These are phyloP conservation scores for Astrothelium macrocarpum DNA, from an alignment of 495 filamentous ascomycete genomes.

Conservation along the genomic window DNA sequence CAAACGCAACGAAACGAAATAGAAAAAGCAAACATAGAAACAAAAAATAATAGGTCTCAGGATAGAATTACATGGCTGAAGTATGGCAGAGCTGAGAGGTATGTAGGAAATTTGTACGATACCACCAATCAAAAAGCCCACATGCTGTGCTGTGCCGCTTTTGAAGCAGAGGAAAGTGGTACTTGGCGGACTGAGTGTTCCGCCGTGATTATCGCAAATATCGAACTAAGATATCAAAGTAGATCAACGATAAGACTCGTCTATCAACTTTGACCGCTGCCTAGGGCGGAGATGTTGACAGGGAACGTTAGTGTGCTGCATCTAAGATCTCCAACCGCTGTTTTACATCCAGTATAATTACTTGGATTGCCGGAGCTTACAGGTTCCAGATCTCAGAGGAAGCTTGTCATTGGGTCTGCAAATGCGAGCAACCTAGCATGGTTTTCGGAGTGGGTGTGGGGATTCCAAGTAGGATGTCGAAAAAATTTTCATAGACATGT, in stretches of 20 bases:
- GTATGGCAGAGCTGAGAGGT: background rate
- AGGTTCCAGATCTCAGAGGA: background rate
- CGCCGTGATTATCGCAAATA: background rate
- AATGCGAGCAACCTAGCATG: background rate
- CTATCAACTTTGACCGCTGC: background rate
- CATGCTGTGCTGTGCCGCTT: background rate
- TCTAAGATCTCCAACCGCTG: background rate
- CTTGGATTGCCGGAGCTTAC: background rate
- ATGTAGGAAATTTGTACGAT: background rate
- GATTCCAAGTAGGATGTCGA: background rate
- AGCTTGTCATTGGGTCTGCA: background rate
- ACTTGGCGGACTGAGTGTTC: background rate
- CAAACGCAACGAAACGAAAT: too few relatives aligned
- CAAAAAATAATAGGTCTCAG: background rate
- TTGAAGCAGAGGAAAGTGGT: background rate
- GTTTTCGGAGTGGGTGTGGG: background rate
- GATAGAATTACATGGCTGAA: background rate
- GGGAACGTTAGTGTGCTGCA: background rate
- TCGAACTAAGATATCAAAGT: background rate
- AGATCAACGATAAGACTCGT: background rate
- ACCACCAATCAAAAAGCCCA: background rate
- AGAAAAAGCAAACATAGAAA: too few relatives aligned
- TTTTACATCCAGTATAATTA: background rate
- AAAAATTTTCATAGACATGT: too few relatives aligned
- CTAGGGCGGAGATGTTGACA: background rate